Conservation (phyloP, 148 eudicot species). For the Heliosperma pusillum region DNA sequence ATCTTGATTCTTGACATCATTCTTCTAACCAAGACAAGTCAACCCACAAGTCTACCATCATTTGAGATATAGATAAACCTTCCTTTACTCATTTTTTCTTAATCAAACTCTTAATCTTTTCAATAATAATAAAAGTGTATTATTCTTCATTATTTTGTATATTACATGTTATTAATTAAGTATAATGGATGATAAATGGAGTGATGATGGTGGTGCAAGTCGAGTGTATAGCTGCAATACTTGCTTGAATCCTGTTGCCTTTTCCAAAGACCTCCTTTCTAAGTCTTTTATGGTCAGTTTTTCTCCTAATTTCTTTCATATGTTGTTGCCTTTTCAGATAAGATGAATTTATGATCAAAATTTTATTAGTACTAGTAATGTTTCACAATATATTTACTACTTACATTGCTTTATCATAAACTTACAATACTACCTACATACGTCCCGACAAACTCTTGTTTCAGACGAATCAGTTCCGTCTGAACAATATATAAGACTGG, state of each 20-base stretch:
- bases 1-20: neutral
- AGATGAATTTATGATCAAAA: too few relatives aligned
- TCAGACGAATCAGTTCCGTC: too few relatives aligned
- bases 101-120: neutral
- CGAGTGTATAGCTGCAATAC: constrained; percentile 37
- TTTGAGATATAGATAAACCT: neutral
- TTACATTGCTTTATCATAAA: too few relatives aligned
- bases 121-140: neutral
- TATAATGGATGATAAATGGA: constrained; percentile 23
- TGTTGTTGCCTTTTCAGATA: too few relatives aligned
- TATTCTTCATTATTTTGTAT: neutral
- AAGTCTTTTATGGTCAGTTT: constrained; percentile 36
- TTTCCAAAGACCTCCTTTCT: constrained; percentile 42
- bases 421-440: too few relatives aligned
- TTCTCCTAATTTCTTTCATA: neutral
- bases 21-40: constrained; percentile 3
- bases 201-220: constrained; percentile 11
- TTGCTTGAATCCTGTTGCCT: constrained; percentile 47
- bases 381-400: too few relatives aligned
- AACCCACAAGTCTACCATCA: constrained; percentile 11
- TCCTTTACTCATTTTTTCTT: neutral
- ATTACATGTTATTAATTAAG: neutral
- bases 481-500: too few relatives aligned
- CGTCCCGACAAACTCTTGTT: too few relatives aligned
- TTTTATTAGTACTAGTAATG: too few relatives aligned